Conservation (phyloP, 2,329 filamentous ascomycete species). For the Cordyceps farinosa region DNA sequence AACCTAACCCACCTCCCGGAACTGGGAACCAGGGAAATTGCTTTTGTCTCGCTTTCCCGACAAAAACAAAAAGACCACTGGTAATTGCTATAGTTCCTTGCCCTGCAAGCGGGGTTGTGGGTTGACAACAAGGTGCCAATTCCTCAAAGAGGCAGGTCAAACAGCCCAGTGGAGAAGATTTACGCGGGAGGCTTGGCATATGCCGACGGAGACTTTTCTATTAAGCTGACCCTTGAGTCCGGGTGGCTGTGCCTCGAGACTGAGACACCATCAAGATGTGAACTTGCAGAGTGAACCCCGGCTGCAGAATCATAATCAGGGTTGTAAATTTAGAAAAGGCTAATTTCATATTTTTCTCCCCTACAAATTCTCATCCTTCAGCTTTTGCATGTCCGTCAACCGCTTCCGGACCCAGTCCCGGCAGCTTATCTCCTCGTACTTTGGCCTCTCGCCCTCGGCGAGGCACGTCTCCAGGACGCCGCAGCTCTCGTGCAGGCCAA, state of each 20-base stretch:
- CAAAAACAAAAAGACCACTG: no score
- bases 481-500: constrained; percentile 39
- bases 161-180: not conserved
- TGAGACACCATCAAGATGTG: not conserved
- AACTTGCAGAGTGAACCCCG: no score
- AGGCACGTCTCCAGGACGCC: constrained; percentile 38
- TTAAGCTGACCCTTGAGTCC: no score
- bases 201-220: no score
- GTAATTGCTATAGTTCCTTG: not conserved
- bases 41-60: no score
- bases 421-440: constrained; percentile 39
- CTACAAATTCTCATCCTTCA: no score
- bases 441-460: constrained; percentile 30
- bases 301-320: no score
- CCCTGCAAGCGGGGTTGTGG: not conserved
- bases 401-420: constrained; percentile 37
- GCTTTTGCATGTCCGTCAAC: constrained; percentile 30
- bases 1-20: no score
- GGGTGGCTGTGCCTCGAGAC: not conserved
- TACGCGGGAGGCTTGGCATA: no score
- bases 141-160: not conserved
- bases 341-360: no score
- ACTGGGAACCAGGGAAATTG: no score
- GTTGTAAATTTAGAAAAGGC: no score
- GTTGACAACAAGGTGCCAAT: not conserved